Evolutionary conservation across 495 filamentous ascomycete genomes (phyloP).

Genomic region (Xylaria bambusicola): DNA sequence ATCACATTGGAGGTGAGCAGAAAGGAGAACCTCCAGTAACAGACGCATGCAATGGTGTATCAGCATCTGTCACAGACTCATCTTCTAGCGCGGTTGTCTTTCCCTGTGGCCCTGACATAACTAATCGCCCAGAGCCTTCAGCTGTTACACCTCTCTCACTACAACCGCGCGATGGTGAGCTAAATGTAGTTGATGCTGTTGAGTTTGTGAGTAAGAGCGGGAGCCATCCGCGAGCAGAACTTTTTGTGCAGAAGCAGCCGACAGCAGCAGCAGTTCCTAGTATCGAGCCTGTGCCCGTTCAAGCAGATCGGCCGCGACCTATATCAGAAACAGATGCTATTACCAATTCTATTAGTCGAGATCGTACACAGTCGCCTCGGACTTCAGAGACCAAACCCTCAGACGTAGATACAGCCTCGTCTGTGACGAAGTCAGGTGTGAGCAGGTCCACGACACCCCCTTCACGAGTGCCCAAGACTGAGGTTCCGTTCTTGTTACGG

Average conservation of each 20-base stretch:
- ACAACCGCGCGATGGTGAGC: conserved; percentile 24
- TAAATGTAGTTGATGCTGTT: conserved; percentile 32
- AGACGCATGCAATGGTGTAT: not conserved
- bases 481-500: conserved; percentile 83
- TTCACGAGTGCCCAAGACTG: conserved; percentile 60
- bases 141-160: conserved; percentile 17
- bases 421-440: conserved; percentile 49
- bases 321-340: conserved; percentile 40
- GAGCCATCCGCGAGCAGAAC: too few relatives aligned
- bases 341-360: conserved; percentile 42
- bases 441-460: conserved; percentile 48
- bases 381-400: conserved; percentile 70
- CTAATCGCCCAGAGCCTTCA: conserved; percentile 16
- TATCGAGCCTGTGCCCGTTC: conserved; percentile 27
- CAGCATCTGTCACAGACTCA: not conserved
- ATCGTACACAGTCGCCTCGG: conserved; percentile 55
- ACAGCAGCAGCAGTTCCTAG: conserved; percentile 14
- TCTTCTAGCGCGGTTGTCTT: not conserved
- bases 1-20: not conserved
- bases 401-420: conserved; percentile 66
- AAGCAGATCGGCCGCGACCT: conserved; percentile 25
- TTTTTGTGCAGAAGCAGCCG: conserved; percentile 23
- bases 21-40: not conserved
- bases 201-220: too few relatives aligned
- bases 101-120: conserved; percentile 15